These are phyloP conservation scores for Tubosaeta sp. DNA, from an alignment of 768 basidiomycete species.

Conservation along the genomic window DNA sequence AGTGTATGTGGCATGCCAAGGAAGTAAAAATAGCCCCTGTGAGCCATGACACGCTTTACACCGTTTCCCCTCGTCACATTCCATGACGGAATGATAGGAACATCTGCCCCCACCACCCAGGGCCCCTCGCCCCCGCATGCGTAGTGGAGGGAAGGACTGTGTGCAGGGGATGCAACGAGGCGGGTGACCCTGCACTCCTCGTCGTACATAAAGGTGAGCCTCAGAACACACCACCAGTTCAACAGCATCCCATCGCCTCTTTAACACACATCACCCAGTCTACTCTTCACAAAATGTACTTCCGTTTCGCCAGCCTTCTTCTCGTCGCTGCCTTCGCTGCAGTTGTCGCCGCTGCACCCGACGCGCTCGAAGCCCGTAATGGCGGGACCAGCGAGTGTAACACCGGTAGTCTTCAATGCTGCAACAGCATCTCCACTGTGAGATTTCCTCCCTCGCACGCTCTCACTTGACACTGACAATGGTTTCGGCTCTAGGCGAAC, in stretches of 20 bases:
- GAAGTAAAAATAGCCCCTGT: not conserved
- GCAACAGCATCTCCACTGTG: not conserved
- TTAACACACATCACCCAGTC: not conserved
- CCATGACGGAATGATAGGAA: not conserved
- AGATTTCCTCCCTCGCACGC: no score
- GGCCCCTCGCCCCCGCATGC: no score
- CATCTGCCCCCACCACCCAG: no score
- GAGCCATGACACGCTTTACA: no score
- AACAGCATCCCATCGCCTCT: not conserved
- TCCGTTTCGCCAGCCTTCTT: not conserved
- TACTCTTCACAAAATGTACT: constrained; percentile 5
- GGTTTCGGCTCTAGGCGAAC: not conserved
- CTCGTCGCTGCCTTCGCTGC: no score
- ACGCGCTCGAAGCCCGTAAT: not conserved
- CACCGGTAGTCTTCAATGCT: constrained; percentile 12
- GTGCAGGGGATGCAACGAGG: not conserved
- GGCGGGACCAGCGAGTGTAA: constrained; percentile 5
- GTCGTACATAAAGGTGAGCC: constrained; percentile 8
- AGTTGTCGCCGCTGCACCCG: constrained; percentile 1
- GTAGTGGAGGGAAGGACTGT: not conserved
- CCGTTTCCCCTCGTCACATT: not conserved
- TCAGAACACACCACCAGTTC: not conserved
- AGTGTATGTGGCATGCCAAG: no score
- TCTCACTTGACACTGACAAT: not conserved
- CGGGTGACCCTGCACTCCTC: no score